A percentile compares a stretch with the other conserved stretches of the same genome.
These are phyloP conservation scores for Lipomyces yarrowii DNA, from an alignment of 1,139 yeast genomes.

Conservation along the genomic window DNA sequence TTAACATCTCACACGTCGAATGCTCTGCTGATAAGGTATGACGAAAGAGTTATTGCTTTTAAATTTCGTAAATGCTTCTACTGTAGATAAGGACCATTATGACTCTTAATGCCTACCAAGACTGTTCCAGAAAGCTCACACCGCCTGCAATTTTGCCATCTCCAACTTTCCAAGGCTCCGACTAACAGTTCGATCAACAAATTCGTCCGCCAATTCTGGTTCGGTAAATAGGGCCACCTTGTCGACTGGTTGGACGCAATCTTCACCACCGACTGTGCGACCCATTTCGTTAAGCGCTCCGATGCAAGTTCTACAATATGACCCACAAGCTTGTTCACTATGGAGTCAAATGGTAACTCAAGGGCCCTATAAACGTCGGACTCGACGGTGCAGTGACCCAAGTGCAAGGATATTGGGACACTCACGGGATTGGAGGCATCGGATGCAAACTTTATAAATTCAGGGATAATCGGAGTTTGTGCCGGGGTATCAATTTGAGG, in stretches of 20 bases:
- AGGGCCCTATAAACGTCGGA: constrained; percentile 36
- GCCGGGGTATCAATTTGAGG: no score
- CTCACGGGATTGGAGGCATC: constrained; percentile 35
- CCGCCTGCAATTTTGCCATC: constrained; percentile 33
- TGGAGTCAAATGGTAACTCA: constrained; percentile 38
- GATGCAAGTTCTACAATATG: constrained; percentile 36
- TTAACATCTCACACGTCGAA: no score
- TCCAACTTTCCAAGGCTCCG: constrained; percentile 30
- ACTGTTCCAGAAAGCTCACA: not conserved
- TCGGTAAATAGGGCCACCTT: constrained; percentile 38
- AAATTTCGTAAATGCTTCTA: no score
- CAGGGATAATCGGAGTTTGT: constrained; percentile 18
- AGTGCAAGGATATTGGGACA: constrained; percentile 39
- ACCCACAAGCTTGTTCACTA: constrained; percentile 36
- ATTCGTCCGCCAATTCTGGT: constrained; percentile 37
- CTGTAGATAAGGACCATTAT: no score
- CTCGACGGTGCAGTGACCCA: constrained; percentile 38
- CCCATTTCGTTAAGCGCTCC: constrained; percentile 37
- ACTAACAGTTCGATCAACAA: constrained; percentile 35
- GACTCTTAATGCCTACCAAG: no score
- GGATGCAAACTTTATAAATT: constrained; percentile 35
- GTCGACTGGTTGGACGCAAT: constrained; percentile 38
- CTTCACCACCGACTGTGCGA: constrained; percentile 40
- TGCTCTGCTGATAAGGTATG: no score
- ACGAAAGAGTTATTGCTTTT: no score